Base-by-base conservation (phyloP, 2,329 filamentous ascomycete genomes). In the Cadophora gregata region DNA sequence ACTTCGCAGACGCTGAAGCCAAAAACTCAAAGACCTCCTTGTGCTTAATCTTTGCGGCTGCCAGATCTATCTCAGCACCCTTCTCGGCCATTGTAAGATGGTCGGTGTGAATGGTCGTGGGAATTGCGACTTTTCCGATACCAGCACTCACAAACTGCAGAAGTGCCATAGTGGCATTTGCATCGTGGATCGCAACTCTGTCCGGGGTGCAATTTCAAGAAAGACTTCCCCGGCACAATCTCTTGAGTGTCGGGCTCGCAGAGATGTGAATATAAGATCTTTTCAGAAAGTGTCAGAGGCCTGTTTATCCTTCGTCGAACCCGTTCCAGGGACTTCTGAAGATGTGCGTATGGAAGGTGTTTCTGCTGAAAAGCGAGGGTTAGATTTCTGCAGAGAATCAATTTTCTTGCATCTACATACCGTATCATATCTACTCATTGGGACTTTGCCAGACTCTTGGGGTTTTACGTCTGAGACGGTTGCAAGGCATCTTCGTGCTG, bases 131-230 rank as follows among this genome's bases (percentile, higher is more conserved):
- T 29, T 74, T 73, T 1, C 78, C 78, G 2, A 80, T 70, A 0
- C 78, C 79, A 1, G 79, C 79, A 51, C 78, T 80, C 59, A 81
- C 81, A 68, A 81, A 81, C 60, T 81, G 79, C 0, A 81, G 69
- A 12, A 80, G 65, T 1, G 80, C 80, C 80, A 81, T 81, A 5
- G 78, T 80, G 1, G 79, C 80, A 0, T 79, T 80, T 1, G 79
- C 80, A 75, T 81, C 80, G 38, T 81, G 79, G 36, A 79, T 80
- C 1, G 79, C 80, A n/a, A 80, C 78, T 1, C 79, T 72, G 42
- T 80, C 79, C n/a, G 0, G 80, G 79, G 6, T 74, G 72, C 4
- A 81, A 64, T 19, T 77, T 76, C 0, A 81, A 64, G 16, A 79
- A 77, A 1, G 79, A 80, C 51, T 77, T 76, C 3, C 79, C 79